phyloP scores from a whole-genome alignment of 2,329 filamentous ascomycete genomes.

The Paraphaeosphaeria minitans region DNA sequence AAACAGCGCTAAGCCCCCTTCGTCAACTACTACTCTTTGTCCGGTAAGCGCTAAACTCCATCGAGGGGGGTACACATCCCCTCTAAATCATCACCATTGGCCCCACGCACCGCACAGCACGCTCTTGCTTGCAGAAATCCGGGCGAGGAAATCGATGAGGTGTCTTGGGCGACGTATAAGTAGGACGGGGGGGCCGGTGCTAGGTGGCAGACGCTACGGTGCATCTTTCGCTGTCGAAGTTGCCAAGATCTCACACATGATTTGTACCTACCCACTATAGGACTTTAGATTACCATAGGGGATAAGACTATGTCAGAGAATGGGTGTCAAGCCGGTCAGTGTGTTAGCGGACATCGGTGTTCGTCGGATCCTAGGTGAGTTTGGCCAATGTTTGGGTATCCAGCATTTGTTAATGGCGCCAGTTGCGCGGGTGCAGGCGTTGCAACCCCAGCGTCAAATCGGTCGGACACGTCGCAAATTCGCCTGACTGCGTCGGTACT shows the following conservation, averaged over 20 bases:
- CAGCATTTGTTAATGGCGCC: neutral
- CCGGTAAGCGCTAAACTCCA: conserved; percentile 12
- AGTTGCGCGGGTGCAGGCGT: neutral
- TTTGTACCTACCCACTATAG: neutral
- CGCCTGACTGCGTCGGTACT: conserved; percentile 5
- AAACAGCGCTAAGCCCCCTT: conserved; percentile 8
- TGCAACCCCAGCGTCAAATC: neutral
- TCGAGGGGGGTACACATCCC: neutral
- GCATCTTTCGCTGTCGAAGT: neutral
- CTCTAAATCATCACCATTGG: conserved; percentile 1
- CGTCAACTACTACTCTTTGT: neutral
- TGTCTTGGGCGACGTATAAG: neutral
- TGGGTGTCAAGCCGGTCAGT: neutral
- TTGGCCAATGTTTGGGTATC: neutral
- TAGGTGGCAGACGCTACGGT: neutral
- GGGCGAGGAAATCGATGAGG: neutral
- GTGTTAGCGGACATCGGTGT: too few species aligned
- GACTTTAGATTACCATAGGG: neutral
- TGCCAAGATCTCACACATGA: neutral
- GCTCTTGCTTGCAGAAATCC: neutral
- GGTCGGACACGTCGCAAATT: neutral
- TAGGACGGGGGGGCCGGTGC: neutral
- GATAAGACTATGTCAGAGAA: neutral
- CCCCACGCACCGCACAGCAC: neutral
- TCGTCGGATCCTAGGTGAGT: neutral